Evolutionary conservation across 768 basidiomycete species (phyloP).

Genomic region (Infundibulicybe gibba): DNA sequence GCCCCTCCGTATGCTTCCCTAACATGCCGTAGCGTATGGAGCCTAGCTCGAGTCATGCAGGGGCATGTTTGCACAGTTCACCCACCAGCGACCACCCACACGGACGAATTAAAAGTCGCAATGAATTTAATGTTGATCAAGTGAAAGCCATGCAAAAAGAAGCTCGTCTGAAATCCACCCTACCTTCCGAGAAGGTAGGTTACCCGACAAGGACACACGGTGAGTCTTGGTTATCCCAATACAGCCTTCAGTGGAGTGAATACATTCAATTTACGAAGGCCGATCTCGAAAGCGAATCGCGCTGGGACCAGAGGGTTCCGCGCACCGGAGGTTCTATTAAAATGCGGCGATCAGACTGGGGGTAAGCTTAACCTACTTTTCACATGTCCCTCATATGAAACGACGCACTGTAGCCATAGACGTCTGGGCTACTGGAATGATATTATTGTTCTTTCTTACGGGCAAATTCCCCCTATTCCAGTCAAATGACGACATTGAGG

Average conservation of each 20-base stretch:
- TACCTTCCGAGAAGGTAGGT: constrained; percentile 69
- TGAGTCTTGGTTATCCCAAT: constrained; percentile 19
- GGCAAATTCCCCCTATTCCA: constrained; percentile 94
- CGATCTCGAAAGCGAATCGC: constrained; percentile 87
- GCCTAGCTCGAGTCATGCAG: constrained; percentile 31
- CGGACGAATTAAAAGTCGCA: constrained; percentile 46
- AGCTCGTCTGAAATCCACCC: constrained; percentile 48
- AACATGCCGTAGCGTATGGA: constrained; percentile 50
- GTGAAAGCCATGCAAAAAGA: constrained; percentile 60
- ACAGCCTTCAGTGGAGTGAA: background rate
- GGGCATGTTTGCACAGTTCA: constrained; percentile 76
- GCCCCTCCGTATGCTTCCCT: background rate
- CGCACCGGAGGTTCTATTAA: constrained; percentile 93
- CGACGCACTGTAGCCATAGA: constrained; percentile 70
- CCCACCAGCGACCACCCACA: constrained; percentile 64
- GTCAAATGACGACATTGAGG: constrained; percentile 91
- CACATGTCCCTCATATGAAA: background rate
- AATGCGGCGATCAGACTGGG: constrained; percentile 90
- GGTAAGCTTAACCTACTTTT: constrained; percentile 44
- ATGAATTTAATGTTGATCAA: constrained; percentile 42
- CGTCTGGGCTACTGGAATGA: constrained; percentile 93
- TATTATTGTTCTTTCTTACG: constrained; percentile 87
- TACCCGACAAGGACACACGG: constrained; percentile 75
- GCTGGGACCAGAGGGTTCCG: constrained; percentile 97
- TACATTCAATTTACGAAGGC: constrained; percentile 34